Evolutionary conservation across 148 eudicot species (phyloP).

Genomic region (Rhododendron griersonianum): DNA sequence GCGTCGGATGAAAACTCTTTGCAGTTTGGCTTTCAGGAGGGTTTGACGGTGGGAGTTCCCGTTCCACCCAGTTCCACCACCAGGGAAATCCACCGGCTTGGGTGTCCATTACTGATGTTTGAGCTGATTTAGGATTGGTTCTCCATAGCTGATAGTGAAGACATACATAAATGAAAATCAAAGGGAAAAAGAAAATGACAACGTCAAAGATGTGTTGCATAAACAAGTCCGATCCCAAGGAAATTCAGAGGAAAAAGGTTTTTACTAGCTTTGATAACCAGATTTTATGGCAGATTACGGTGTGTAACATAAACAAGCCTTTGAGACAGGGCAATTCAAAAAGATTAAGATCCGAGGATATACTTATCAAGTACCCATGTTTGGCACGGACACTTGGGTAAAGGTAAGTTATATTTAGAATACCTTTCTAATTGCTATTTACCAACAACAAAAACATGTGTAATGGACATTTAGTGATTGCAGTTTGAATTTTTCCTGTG

Average conservation of each 20-base stretch:
- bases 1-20: conserved; percentile 39
- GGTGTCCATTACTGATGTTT: conserved; percentile 42
- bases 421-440: background rate
- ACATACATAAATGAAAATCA: background rate
- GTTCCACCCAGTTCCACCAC: conserved; percentile 99
- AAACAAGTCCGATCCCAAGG: background rate
- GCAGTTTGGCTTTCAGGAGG: conserved; percentile 36
- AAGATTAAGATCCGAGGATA: background rate
- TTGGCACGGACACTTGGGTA: background rate
- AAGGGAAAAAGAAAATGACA: background rate
- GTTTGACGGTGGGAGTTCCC: conserved; percentile 42
- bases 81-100: conserved; percentile 75
- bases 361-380: background rate
- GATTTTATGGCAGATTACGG: no score
- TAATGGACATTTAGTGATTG: background rate
- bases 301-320: no score
- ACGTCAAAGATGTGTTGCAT: background rate
- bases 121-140: conserved; percentile 54
- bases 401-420: background rate
- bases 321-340: no score
- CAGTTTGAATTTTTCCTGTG: background rate
- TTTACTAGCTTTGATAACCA: background rate
- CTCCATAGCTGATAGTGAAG: conserved; percentile 45
- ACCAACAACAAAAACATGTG: background rate
- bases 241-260: background rate